phyloP scores from a whole-genome alignment of 345 rosid genomes.

The Diplotaxis tenuifolia region DNA sequence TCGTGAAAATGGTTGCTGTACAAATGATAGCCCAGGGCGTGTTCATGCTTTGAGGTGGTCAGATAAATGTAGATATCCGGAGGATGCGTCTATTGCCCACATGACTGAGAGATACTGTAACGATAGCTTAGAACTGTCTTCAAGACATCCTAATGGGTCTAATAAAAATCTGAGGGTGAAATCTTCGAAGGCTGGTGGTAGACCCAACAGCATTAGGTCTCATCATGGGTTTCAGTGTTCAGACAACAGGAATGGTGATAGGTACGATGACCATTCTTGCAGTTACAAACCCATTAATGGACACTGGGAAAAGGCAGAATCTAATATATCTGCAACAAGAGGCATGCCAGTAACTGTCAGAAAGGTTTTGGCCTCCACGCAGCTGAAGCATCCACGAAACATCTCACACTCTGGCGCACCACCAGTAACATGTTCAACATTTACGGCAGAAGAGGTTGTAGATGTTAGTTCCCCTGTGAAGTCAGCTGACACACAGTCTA shows the following conservation, averaged over 20 bases:
- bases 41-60: conserved; percentile 59
- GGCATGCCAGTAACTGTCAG: conserved; percentile 43
- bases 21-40: conserved; percentile 48
- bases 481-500: conserved; percentile 43
- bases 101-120: conserved; percentile 50
- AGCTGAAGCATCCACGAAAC: conserved; percentile 59
- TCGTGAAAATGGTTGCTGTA: conserved; percentile 46
- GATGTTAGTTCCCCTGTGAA: conserved; percentile 32
- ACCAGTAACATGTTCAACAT: conserved; percentile 38
- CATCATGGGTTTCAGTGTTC: conserved; percentile 55
- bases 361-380: conserved; percentile 84
- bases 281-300: conserved; percentile 57
- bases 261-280: conserved; percentile 60
- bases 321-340: conserved; percentile 39
- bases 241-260: conserved; percentile 46
- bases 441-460: conserved; percentile 38
- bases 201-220: conserved; percentile 48
- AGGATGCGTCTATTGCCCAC: conserved; percentile 43
- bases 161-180: conserved; percentile 50
- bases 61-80: conserved; percentile 46
- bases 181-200: conserved; percentile 45
- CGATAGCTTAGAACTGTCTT: conserved; percentile 53
- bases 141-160: conserved; percentile 46
- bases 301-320: conserved; percentile 54
- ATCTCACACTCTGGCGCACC: conserved; percentile 58